Evolutionary conservation across 441 rosid genomes (phyloP).

Genomic region (Mallotus repandus): DNA sequence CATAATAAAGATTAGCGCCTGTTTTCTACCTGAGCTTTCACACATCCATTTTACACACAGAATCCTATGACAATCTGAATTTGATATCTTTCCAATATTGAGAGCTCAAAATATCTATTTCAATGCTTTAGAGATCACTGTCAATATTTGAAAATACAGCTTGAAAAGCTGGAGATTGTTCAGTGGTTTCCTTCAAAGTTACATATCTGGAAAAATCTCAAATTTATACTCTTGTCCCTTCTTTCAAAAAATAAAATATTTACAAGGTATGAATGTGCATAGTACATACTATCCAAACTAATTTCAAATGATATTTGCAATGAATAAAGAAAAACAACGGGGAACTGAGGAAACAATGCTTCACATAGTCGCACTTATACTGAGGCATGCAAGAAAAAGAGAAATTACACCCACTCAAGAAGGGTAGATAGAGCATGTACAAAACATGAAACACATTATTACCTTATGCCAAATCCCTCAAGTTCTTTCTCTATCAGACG

Average conservation of each 20-base stretch:
- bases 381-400: background rate
- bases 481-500: constrained; percentile 97
- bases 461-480: constrained; percentile 99
- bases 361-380: background rate
- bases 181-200: background rate
- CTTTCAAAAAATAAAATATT: background rate
- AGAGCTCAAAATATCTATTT: background rate
- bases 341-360: background rate
- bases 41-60: constrained; percentile 1
- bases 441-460: constrained; percentile 4
- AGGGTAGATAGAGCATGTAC: background rate
- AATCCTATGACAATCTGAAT: background rate
- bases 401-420: background rate
- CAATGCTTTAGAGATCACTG: background rate
- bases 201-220: background rate
- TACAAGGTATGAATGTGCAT: background rate
- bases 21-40: background rate
- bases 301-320: background rate
- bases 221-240: background rate
- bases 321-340: background rate
- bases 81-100: background rate
- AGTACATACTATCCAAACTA: background rate
- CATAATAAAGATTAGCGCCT: background rate
- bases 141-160: background rate
- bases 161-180: background rate